These are phyloP conservation scores for Ilex asprella DNA, from an alignment of 257 asterid genomes.

Conservation along the genomic window DNA sequence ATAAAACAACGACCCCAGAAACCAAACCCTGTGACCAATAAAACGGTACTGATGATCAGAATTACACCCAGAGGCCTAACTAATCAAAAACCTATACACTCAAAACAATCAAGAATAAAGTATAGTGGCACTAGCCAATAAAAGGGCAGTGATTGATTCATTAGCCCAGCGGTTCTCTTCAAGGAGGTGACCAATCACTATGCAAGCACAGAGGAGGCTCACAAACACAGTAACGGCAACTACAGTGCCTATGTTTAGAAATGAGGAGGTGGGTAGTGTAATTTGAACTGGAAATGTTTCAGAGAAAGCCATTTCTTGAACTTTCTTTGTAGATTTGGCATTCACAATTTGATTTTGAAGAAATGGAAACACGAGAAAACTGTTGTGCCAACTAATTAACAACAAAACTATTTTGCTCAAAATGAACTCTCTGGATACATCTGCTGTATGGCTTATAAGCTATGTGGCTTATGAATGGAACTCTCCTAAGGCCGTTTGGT, in stretches of 20 bases:
- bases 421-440: no score
- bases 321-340: background rate
- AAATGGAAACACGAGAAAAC: no score
- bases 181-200: constrained; percentile 27
- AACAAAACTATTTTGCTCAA: no score
- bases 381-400: no score
- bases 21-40: constrained; percentile 38
- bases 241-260: constrained; percentile 9
- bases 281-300: background rate
- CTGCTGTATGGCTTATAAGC: no score
- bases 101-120: background rate
- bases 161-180: constrained; percentile 46
- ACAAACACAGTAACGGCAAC: constrained; percentile 45
- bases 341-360: background rate
- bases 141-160: constrained; percentile 55
- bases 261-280: background rate
- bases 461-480: no score
- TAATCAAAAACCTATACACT: no score
- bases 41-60: constrained; percentile 4
- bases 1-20: constrained; percentile 45
- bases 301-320: background rate
- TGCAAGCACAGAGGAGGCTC: constrained; percentile 49
- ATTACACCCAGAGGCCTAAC: background rate
- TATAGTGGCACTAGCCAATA: constrained; percentile 32
- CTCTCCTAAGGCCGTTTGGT: no score